A percentile compares a stretch with the other conserved stretches of the same genome.
Evolutionary conservation across 192 early-diverging fungal genomes (phyloP).

Genomic region (Backusella australiensis): DNA sequence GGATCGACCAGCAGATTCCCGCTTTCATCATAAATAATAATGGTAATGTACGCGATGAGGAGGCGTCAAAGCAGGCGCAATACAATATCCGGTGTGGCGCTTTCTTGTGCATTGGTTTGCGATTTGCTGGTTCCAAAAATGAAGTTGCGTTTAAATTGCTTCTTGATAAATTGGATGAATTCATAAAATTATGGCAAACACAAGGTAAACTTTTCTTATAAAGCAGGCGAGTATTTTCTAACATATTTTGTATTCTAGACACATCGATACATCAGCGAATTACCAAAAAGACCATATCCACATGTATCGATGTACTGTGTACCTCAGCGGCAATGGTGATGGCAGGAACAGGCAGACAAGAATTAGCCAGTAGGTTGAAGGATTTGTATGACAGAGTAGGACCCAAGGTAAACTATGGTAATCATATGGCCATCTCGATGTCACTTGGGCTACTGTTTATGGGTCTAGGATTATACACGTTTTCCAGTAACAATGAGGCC

Average conservation of each 20-base stretch:
- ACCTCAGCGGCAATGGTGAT: slow-evolving; percentile 67
- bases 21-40: slow-evolving; percentile 44
- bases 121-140: slow-evolving; percentile 63
- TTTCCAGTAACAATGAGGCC: slow-evolving; percentile 60
- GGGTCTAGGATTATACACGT: slow-evolving; percentile 65
- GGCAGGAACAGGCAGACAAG: slow-evolving; percentile 78
- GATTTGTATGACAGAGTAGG: slow-evolving; percentile 46
- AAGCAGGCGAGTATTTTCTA: too few relatives aligned
- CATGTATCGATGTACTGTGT: slow-evolving; percentile 68
- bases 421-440: slow-evolving; percentile 72
- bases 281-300: slow-evolving; percentile 57
- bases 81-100: slow-evolving; percentile 67
- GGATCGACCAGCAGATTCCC: slow-evolving; percentile 67
- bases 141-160: slow-evolving; percentile 46
- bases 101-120: slow-evolving; percentile 65
- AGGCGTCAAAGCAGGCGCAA: slow-evolving; percentile 57
- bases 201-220: slow-evolving; percentile 37
- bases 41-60: slow-evolving; percentile 28
- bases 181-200: slow-evolving; percentile 30
- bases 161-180: slow-evolving; percentile 52
- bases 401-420: slow-evolving; percentile 61
- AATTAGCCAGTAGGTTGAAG: slow-evolving; percentile 57
- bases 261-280: slow-evolving; percentile 58
- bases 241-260: slow-evolving; percentile 25
- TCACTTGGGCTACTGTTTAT: slow-evolving; percentile 77